A percentile compares a stretch with the other conserved stretches of the same genome.
phyloP scores from a whole-genome alignment of 2,329 filamentous ascomycete genomes.

The Colletotrichum tropicicola region DNA sequence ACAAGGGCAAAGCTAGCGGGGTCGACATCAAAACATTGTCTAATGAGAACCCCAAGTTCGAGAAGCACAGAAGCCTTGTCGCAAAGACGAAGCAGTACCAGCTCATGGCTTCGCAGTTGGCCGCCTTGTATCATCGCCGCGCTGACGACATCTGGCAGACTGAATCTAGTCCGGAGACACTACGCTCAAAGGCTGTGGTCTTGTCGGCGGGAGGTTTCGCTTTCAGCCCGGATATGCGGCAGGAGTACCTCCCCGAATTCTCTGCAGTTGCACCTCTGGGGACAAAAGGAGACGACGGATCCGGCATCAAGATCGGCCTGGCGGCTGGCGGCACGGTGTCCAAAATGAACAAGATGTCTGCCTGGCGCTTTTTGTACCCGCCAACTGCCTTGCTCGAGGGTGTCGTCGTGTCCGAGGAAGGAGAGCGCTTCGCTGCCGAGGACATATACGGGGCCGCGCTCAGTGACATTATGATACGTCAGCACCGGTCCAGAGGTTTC shows the following conservation, averaged over 20 bases:
- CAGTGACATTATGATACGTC: slow-evolving; percentile 17
- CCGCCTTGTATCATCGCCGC: neutral
- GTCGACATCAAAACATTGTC: neutral
- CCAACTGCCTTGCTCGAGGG: slow-evolving; percentile 24
- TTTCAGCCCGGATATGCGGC: slow-evolving; percentile 16
- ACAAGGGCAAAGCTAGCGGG: neutral
- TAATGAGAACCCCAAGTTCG: neutral
- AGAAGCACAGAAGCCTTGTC: neutral
- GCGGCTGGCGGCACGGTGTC: slow-evolving; percentile 12
- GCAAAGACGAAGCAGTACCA: neutral
- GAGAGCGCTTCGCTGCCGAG: slow-evolving; percentile 3
- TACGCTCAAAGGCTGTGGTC: slow-evolving; percentile 5
- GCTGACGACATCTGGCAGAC: neutral
- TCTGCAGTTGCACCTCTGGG: neutral
- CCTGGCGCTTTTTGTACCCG: slow-evolving; percentile 21
- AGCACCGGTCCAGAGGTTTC: slow-evolving; percentile 4
- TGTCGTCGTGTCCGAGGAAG: slow-evolving; percentile 13
- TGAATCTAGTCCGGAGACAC: neutral
- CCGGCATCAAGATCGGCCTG: slow-evolving; percentile 21
- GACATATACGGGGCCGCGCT: slow-evolving; percentile 22
- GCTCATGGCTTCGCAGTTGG: neutral
- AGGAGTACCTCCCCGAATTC: neutral
- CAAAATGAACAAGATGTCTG: slow-evolving; percentile 20
- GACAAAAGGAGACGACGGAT: slow-evolving; percentile 24
- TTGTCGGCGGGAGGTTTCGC: slow-evolving; percentile 25